A percentile compares a stretch with the other conserved stretches of the same genome.
Conservation (phyloP, 495 filamentous ascomycete species). For the Collariella sp. region DNA sequence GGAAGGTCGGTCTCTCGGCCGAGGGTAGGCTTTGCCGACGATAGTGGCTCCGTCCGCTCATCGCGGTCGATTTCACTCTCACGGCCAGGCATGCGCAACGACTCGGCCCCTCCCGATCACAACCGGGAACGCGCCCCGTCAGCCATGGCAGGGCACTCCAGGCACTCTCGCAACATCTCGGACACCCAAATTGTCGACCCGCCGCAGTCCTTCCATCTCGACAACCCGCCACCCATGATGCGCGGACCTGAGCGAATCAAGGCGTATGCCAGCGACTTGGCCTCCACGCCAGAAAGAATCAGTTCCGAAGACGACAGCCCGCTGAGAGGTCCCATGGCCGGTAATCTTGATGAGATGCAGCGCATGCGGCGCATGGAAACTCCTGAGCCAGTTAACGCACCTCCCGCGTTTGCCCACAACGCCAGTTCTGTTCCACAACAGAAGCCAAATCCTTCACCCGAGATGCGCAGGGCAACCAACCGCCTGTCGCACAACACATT, state of each 20-base stretch:
- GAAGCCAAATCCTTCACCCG: slow-evolving; percentile 61
- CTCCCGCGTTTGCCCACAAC: slow-evolving; percentile 62
- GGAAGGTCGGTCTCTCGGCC: slow-evolving; percentile 29
- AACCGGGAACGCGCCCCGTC: slow-evolving; percentile 37
- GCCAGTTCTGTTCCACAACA: slow-evolving; percentile 46
- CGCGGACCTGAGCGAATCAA: slow-evolving; percentile 27
- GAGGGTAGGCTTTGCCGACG: slow-evolving; percentile 58
- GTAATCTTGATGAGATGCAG: slow-evolving; percentile 45
- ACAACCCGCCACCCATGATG: slow-evolving; percentile 14
- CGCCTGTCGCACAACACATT: slow-evolving; percentile 76
- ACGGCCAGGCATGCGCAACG: slow-evolving; percentile 35
- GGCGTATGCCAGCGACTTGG: slow-evolving; percentile 32
- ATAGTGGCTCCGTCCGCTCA: slow-evolving; percentile 44
- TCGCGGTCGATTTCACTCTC: slow-evolving; percentile 45
- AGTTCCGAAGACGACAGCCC: slow-evolving; percentile 50
- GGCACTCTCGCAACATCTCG: slow-evolving; percentile 34
- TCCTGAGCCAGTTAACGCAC: slow-evolving; percentile 63
- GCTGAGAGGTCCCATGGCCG: slow-evolving; percentile 23
- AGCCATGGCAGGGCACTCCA: slow-evolving; percentile 33
- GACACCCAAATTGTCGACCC: slow-evolving; percentile 25
- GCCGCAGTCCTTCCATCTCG: slow-evolving; percentile 6
- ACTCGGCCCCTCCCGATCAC: slow-evolving; percentile 37
- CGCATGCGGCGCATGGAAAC: slow-evolving; percentile 49
- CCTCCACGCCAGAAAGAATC: slow-evolving; percentile 44
- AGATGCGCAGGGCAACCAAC: slow-evolving; percentile 66